Evolutionary conservation across 306 rosid species (phyloP).

Genomic region (Albizia julibrissin): DNA sequence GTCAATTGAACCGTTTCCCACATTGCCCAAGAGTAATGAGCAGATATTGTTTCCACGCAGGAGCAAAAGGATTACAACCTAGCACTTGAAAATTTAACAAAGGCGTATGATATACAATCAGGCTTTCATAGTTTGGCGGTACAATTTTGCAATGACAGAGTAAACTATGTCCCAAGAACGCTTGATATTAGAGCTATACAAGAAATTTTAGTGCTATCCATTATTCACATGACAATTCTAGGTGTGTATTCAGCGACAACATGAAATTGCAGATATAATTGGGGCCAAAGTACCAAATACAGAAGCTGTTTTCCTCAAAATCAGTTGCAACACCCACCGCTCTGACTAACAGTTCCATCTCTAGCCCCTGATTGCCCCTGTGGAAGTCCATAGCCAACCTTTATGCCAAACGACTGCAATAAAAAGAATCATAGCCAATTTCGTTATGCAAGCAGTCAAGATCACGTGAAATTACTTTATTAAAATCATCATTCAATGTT

Average conservation of each 20-base stretch:
- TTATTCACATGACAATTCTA: conserved; percentile 35
- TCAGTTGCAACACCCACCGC: conserved; percentile 82
- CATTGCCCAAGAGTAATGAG: not conserved
- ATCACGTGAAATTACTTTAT: not conserved
- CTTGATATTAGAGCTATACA: conserved; percentile 57
- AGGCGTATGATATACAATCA: not conserved
- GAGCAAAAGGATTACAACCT: not conserved
- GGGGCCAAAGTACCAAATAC: conserved; percentile 33
- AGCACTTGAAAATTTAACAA: not conserved
- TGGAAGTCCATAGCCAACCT: conserved; percentile 78
- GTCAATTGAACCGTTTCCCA: not conserved
- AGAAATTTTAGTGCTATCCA: conserved; percentile 33
- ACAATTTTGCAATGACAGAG: not conserved
- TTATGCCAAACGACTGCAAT: conserved; percentile 90
- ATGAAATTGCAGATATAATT: conserved; percentile 30
- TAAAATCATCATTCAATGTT: not conserved
- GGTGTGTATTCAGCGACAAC: conserved; percentile 35
- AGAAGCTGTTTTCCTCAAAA: conserved; percentile 30
- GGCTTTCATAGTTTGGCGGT: conserved; percentile 5
- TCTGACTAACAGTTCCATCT: conserved; percentile 72
- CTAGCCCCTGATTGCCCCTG: conserved; percentile 73
- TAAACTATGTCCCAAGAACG: conserved; percentile 37
- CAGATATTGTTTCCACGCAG: not conserved
- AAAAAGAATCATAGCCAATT: conserved; percentile 2
- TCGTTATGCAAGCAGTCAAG: not conserved